Base-by-base conservation (phyloP, 2,329 filamentous ascomycete species). In the Exophiala sp. region DNA sequence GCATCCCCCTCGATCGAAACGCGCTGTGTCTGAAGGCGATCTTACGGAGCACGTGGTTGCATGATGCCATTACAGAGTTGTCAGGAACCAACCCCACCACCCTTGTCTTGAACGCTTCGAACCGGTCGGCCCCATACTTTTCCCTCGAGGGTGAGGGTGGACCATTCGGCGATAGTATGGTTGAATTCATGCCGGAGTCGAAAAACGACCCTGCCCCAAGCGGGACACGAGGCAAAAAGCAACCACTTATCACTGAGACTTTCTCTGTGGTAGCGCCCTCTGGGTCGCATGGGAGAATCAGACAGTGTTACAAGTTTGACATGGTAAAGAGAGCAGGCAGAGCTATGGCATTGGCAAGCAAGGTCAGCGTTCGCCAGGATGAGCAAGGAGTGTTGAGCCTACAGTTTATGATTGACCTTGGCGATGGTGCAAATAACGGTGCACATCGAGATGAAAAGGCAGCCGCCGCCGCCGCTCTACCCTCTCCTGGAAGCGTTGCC, bases 361-460 rank as follows among this genome's bases (percentile, higher is more conserved):
- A 97, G 69, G 90, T 97, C 50, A 95, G 89, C 64, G 78, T 98
- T 54, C 78, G 93, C 13, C 85, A 88, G 0, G 93, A 98, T 67
- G 76, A 79, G 1, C 88, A 95, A 65, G 91, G 93, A 0, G 91
- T 98, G 23, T 68, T 98, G 57, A 96, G 88, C 68, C 71, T 97
- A 65, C 93, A 98, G 64, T 96, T 97, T 63, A 93, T 98, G 85
- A 84, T 98, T 13, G 88, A 96, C 64, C 76, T 90, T 35, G 88
- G 93, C 55, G 78, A 79, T 38, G 54, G 38, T 63, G 63, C 4
- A 18, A 52, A 47, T 39, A 38, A 24, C 13, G 46, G 50, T 24
- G 38, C 34, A 22, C 53, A 41, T 32, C 43, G 47, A 23, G 56
- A 54, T 27, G 53, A 50, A 18, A 43, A 23, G 23, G 35, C n/a